Evolutionary conservation across 805 yeast species (phyloP), one percentile per base, ranked within the genome.

Genomic region (Yamadazyma philogaea): DNA sequence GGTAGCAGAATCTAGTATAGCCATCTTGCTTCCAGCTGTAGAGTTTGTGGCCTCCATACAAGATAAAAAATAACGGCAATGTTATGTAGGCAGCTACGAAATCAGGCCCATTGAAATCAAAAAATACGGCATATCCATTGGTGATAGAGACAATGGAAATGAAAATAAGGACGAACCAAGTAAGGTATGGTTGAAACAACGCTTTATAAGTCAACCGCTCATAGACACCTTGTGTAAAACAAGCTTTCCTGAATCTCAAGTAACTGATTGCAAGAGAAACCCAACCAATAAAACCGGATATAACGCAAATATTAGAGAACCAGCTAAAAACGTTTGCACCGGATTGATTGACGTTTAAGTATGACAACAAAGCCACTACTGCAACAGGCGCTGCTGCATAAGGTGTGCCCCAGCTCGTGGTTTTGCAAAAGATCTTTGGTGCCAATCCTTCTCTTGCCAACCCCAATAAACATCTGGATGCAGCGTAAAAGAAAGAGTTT

Each of bases 261-360:
- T 77, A 85, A 18, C 84, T 78, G 34, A 72, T 59, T 51, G 80
- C 67, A 55, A 84, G 78, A 44, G 73, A 67, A 40, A 72, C 68
- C 64, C 78, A 83, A 57, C 79, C 82, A 54, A 75, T 74, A 57
- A 81, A 70, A 56, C 82, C 87, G 24, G 84, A 82, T 28, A 80
- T 79, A 3, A 93, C 83, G 39, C 82, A 82, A 44, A 86, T 63
- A 52, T 83, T 82, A 45, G 84, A 77, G 39, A 86, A 68, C 90
- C 91, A 86, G 53, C 71, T 73, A 47, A 86, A 70, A 3, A 85
- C 93, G 2, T 74, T 72, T 12, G 79, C 77, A 19, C 90, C 75
- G 22, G 75, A 67, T 34, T 73, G 68, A 19, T 81, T 72, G 44
- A 82, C 59, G 56, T 63, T 60, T 53, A 63, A 54, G 47, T 52